Base-by-base conservation (phyloP, 768 basidiomycete genomes). In the Albatrellus ellisii region DNA sequence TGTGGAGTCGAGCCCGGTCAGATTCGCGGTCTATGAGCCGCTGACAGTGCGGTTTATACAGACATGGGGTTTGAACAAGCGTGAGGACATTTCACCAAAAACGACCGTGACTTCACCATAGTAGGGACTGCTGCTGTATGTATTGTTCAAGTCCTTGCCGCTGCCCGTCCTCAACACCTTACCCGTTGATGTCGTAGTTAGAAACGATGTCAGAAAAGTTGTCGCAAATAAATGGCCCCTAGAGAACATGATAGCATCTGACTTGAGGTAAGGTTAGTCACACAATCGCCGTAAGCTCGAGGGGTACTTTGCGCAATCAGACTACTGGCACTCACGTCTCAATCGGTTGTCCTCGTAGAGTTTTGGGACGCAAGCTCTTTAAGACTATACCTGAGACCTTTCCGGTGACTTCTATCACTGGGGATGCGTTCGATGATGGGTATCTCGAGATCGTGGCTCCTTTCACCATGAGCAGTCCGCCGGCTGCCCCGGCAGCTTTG, bases 341-440 rank as follows among this genome's bases (percentile, higher is more conserved):
- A 20, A 24, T 12, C 18, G 5, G 7, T 9, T 22, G 3, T 17
- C 10, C 41, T 77, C 76, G 58, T 8, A 79, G 76, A 77, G 62
- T 70, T 4, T 60, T 69, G 3, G 78, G 78, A 1, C 76, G 79
- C 46, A 60, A 71, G 37, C 62, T 81, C 12, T 81, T 78, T 59
- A 63, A 58, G 34, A 63, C 70, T 2, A 72, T 62, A 0, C 64
- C 70, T 0, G 56, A 66, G 26, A 62, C 66, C 0, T 79, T 75
- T 56, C 70, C 73, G 1, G 72, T 63, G 0, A 53, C 59, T 0
- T 80, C 80, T 50, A 40, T 80, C 14, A 54, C 63, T 11, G 78
- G 77, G 1, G 67, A 81, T 45, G 62, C 56, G 0, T 67, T 80
- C 36, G 65, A 76, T 44, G 56, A 65, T 4, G 42, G 46, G 2